Base-by-base conservation (phyloP, 345 rosid species). In the Murraya koenigii region DNA sequence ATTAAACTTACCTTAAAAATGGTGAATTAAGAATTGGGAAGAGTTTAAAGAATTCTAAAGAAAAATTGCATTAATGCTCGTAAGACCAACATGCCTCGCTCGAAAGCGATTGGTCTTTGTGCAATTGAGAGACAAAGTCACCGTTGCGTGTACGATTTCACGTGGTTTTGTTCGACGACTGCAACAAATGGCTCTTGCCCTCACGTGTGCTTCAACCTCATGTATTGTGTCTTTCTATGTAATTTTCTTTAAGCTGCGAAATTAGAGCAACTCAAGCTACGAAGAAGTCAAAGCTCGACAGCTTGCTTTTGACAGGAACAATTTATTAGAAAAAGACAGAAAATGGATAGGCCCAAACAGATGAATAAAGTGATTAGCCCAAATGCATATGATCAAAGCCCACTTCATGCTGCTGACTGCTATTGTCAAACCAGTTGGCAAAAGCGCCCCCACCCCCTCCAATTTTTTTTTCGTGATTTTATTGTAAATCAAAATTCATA, bases 1-100 rank as follows among this genome's bases (percentile, higher is more conserved):
- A 19, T 33, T 20, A 64, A 32, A 64, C 20, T 6, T 25, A 6
- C 72, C 20, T 69, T 44, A 69, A 26, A 26, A 44, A 23, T 15
- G 69, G 69, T 36, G 61, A 22, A 58, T n/a, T n/a, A n/a, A 8
- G 26, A 58, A 58, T 2, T 58, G 26, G 61, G 61, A 23, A 23
- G 9, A 22, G 61, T n/a, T 23, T 17, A 5, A 58, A n/a, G n/a
- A 10, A 66, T 22, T 1, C 1, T n/a, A 28, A 25, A 3, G 15
- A 25, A 36, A 70, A 25, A 1, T 30, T 66, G 33, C 73, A 68
- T 78, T 58, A 66, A 79, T 28, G 64, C 62, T 6, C 52, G 41
- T 2, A 25, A 77, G 83, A 77, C 85, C 86, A 82, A 80, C 84
- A 77, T 84, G 89, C 82, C 75, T 55, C 32, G 39, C 9, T 14